Conservation (phyloP, 495 filamentous ascomycete genomes). For the Annulohypoxylon bovei region DNA sequence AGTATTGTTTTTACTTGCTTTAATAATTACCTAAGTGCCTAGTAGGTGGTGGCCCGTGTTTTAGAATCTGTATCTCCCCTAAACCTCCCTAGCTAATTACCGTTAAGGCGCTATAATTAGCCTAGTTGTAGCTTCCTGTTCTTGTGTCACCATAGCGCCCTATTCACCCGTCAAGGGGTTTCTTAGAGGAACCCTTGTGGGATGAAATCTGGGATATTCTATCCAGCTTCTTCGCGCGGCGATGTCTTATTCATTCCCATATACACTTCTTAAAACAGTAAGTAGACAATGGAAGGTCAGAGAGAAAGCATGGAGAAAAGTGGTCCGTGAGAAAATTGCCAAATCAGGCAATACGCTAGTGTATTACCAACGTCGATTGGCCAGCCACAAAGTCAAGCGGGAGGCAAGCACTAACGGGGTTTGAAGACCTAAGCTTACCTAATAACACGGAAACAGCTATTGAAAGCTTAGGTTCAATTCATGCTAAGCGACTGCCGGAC, state of each 20-base stretch:
- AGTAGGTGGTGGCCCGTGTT: too few species aligned
- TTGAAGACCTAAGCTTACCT: background rate
- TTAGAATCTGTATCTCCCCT: too few species aligned
- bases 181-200: too few species aligned
- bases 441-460: background rate
- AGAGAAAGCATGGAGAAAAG: background rate
- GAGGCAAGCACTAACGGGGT: background rate
- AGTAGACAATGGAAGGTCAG: background rate
- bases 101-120: too few species aligned
- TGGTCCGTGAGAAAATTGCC: background rate
- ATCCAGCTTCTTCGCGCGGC: background rate
- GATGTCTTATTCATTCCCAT: background rate
- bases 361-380: slow-evolving; percentile 6
- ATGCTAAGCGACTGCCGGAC: slow-evolving; percentile 1
- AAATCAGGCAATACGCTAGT: slow-evolving; percentile 3
- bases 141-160: too few species aligned
- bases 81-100: too few species aligned
- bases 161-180: too few species aligned
- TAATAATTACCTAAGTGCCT: too few species aligned
- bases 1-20: too few species aligned
- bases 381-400: background rate
- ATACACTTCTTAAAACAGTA: background rate
- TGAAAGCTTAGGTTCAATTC: background rate
- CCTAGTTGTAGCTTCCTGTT: too few species aligned
- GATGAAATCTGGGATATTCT: too few species aligned